phyloP scores from a whole-genome alignment of 1,284 basidiomycete species.

The Schizophyllum commune region DNA sequence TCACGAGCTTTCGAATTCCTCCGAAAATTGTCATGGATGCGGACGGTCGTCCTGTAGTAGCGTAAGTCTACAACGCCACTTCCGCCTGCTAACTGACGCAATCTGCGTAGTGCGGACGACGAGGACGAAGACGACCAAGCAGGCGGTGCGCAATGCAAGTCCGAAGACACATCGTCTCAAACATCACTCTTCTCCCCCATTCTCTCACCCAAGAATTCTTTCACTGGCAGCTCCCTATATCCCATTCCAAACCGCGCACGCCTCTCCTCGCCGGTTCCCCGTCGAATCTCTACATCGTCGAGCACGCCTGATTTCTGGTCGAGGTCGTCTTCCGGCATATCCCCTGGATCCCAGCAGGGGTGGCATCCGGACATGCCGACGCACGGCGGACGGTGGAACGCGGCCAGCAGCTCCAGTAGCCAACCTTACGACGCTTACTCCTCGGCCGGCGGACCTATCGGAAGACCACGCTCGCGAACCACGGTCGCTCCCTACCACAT shows the following conservation, averaged over 20 bases:
- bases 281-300: conserved; percentile 11
- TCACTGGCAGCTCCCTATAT: conserved; percentile 24
- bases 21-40: conserved; percentile 59
- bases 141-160: conserved; percentile 34
- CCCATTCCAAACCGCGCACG: conserved; percentile 19
- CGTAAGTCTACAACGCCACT: conserved; percentile 33
- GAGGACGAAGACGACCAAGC: conserved; percentile 33
- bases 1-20: conserved; percentile 67
- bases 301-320: background rate
- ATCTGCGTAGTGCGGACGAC: background rate
- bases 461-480: background rate
- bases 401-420: background rate
- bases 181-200: conserved; percentile 17
- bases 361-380: background rate
- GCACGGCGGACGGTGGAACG: background rate
- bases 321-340: conserved; percentile 4
- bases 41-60: conserved; percentile 48
- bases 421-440: background rate
- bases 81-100: background rate
- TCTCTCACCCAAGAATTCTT: conserved; percentile 30
- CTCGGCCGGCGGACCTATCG: background rate
- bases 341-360: background rate
- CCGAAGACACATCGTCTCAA: conserved; percentile 35
- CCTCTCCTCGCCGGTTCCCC: conserved; percentile 15
- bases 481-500: background rate